Conservation (phyloP, 2,329 filamentous ascomycete species). For the Phialophora tarda region DNA sequence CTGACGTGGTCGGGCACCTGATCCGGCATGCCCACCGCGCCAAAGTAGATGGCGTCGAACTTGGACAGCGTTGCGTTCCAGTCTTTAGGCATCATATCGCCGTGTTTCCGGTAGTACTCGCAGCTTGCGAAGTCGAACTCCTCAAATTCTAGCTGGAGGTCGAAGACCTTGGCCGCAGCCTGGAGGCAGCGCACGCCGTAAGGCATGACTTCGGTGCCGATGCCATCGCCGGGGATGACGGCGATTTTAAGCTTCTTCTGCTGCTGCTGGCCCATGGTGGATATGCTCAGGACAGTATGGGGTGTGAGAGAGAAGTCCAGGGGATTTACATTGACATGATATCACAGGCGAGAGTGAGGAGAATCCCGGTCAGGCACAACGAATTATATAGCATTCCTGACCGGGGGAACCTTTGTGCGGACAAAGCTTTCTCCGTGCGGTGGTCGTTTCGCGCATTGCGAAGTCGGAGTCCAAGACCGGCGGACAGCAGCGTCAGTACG, state of each 20-base stretch:
- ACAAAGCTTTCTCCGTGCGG: slow-evolving; percentile 7
- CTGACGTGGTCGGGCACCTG: slow-evolving; percentile 62
- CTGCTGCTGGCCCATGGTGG: slow-evolving; percentile 16
- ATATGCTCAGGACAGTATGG: background rate
- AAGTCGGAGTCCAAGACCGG: slow-evolving; percentile 5
- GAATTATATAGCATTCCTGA: background rate
- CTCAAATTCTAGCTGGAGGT: slow-evolving; percentile 53
- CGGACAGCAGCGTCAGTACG: background rate
- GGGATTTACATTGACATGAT: background rate
- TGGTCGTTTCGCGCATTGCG: background rate
- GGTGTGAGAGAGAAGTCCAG: no score
- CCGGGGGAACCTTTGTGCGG: background rate
- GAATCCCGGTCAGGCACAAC: background rate
- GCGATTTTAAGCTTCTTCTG: slow-evolving; percentile 50
- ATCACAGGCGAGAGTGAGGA: background rate
- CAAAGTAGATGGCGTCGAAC: slow-evolving; percentile 64
- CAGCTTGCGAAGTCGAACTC: slow-evolving; percentile 57
- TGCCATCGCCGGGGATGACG: slow-evolving; percentile 68
- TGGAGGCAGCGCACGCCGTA: slow-evolving; percentile 48
- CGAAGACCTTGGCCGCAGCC: slow-evolving; percentile 35
- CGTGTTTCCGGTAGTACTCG: slow-evolving; percentile 55
- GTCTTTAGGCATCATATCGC: slow-evolving; percentile 60
- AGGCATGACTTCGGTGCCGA: slow-evolving; percentile 67
- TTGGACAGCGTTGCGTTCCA: slow-evolving; percentile 57
- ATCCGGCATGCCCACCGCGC: slow-evolving; percentile 57